phyloP scores from a whole-genome alignment of 2,329 filamentous ascomycete genomes.

The Aaosphaeria pasadenensis region DNA sequence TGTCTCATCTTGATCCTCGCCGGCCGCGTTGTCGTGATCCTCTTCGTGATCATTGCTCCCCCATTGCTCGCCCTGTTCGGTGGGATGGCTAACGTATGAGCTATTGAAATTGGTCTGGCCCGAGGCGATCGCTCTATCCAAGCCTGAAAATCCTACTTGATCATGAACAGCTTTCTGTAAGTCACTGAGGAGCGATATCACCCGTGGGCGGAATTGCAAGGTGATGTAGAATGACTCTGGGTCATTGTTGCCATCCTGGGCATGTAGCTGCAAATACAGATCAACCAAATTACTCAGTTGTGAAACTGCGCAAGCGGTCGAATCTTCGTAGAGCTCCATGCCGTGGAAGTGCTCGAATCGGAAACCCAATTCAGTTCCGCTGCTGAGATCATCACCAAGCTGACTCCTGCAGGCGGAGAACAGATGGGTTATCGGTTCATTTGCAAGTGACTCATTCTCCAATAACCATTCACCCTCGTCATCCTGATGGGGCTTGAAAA shows the following conservation, averaged over 20 bases:
- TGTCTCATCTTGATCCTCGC: conserved; percentile 3
- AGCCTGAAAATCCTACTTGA: conserved; percentile 56
- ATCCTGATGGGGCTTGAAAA: conserved; percentile 26
- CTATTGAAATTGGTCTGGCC: conserved; percentile 25
- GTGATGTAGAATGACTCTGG: conserved; percentile 58
- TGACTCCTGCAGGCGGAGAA: conserved; percentile 55
- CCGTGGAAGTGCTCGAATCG: conserved; percentile 38
- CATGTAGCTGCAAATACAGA: conserved; percentile 57
- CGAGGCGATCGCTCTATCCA: conserved; percentile 31
- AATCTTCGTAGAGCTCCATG: conserved; percentile 30
- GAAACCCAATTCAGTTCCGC: conserved; percentile 50
- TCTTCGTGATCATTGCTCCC: conserved; percentile 7
- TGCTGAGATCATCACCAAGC: conserved; percentile 53
- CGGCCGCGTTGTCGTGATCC: background rate
- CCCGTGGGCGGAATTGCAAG: conserved; percentile 53
- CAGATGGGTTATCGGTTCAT: conserved; percentile 48
- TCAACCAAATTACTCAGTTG: conserved; percentile 52
- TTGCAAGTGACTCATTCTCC: conserved; percentile 19
- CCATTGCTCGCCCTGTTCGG: conserved; percentile 18
- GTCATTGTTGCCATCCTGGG: conserved; percentile 55
- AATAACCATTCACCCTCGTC: conserved; percentile 30
- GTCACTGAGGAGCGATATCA: conserved; percentile 51
- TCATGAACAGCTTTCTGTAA: conserved; percentile 53
- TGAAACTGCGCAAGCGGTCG: conserved; percentile 25
- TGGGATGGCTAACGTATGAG: conserved; percentile 13